A percentile compares a stretch with the other conserved stretches of the same genome.
Evolutionary conservation across 345 rosid genomes (phyloP).

Genomic region (Citropsis articulata): DNA sequence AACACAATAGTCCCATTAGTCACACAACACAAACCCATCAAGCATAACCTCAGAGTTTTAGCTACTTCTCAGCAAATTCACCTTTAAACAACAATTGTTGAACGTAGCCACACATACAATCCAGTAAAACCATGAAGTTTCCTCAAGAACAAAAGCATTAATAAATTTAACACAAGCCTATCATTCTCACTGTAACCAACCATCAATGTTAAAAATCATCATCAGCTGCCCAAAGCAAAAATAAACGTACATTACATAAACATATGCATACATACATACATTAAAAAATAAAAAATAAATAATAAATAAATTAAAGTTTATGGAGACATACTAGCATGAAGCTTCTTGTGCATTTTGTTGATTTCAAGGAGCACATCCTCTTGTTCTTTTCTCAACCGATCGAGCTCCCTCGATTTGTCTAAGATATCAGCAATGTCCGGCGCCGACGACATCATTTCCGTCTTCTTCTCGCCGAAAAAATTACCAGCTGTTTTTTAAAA

Average conservation of each 20-base stretch:
- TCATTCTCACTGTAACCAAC: constrained; percentile 3
- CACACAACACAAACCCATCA: neutral
- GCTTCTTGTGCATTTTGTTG: constrained; percentile 87
- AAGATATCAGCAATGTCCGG: constrained; percentile 63
- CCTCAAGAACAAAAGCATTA: neutral
- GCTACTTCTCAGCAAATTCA: neutral
- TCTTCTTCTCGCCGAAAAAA: neutral
- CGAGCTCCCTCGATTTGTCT: constrained; percentile 79
- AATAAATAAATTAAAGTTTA: neutral
- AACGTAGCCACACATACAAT: neutral
- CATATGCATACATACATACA: neutral
- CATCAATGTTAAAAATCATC: neutral
- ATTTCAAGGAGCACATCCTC: constrained; percentile 63
- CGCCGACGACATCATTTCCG: constrained; percentile 43
- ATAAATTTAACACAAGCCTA: constrained; percentile 19
- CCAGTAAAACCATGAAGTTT: neutral
- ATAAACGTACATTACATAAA: neutral
- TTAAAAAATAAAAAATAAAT: neutral
- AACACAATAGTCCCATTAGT: neutral
- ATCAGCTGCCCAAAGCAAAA: neutral
- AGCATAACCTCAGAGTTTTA: neutral
- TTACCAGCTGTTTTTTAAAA: neutral
- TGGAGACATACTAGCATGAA: constrained; percentile 56
- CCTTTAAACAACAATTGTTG: neutral
- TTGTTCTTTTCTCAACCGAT: constrained; percentile 78